Conservation (phyloP, 345 rosid genomes). For the Citrus australasica region DNA sequence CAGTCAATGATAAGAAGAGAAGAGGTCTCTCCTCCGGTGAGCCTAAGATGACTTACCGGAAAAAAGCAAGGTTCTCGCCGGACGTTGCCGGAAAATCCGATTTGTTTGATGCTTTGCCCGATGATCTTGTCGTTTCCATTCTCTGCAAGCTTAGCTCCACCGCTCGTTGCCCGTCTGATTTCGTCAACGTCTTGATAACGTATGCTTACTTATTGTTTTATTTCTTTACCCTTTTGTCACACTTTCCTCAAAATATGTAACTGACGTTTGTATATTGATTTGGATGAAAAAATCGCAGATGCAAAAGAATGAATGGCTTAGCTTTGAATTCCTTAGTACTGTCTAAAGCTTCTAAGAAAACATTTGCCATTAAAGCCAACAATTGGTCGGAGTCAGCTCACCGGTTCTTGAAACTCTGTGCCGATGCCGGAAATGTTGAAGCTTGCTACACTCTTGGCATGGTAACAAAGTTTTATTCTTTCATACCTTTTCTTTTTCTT, state of each 20-base stretch:
- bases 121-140: conserved; percentile 71
- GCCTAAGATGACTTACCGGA: conserved; percentile 22
- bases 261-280: neutral
- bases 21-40: conserved; percentile 24
- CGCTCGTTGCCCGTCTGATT: conserved; percentile 65
- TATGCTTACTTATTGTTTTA: conserved; percentile 23
- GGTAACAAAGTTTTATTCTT: conserved; percentile 35
- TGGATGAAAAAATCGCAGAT: conserved; percentile 41
- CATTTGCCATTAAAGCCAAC: conserved; percentile 53
- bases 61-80: conserved; percentile 35
- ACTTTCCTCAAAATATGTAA: neutral
- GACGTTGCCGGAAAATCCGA: conserved; percentile 24
- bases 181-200: conserved; percentile 66
- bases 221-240: neutral
- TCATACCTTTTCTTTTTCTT: neutral
- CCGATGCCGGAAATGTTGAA: conserved; percentile 84
- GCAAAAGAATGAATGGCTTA: conserved; percentile 72
- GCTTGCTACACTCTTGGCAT: conserved; percentile 96
- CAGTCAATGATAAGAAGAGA: conserved; percentile 6
- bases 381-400: conserved; percentile 89
- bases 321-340: conserved; percentile 53
- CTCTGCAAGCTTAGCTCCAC: conserved; percentile 60
- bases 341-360: conserved; percentile 53
- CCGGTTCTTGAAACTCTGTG: conserved; percentile 71
- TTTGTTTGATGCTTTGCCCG: conserved; percentile 65